These are phyloP conservation scores for Xylaria sp. DNA, from an alignment of 2,329 filamentous ascomycete species.

Conservation along the genomic window DNA sequence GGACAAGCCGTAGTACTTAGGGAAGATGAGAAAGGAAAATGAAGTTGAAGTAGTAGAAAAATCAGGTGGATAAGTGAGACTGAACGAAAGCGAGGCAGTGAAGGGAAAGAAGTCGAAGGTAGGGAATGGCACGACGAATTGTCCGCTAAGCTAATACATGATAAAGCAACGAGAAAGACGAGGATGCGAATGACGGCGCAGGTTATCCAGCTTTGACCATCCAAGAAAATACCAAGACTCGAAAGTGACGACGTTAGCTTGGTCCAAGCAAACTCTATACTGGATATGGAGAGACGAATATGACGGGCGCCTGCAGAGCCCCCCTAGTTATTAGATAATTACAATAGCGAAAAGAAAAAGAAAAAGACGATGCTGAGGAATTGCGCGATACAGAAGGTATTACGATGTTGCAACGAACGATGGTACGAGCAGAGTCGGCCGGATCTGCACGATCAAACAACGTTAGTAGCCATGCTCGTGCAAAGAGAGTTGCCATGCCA, in stretches of 20 bases:
- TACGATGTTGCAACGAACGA: slow-evolving; percentile 4
- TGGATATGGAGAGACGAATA: not conserved
- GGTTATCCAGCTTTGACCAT: not conserved
- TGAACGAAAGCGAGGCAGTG: not conserved
- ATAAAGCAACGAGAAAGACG: not conserved
- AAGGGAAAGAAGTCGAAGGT: not conserved
- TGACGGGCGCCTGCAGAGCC: not conserved
- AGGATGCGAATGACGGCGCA: not conserved
- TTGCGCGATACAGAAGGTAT: not conserved
- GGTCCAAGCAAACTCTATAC: not conserved
- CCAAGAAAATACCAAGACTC: slow-evolving; percentile 22
- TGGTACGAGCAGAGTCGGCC: not conserved
- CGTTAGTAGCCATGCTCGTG: not conserved
- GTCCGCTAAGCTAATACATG: not conserved
- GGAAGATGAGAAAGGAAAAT: not conserved
- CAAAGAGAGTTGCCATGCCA: not conserved
- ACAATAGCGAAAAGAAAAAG: not conserved
- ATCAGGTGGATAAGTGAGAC: not conserved
- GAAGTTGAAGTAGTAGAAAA: no score
- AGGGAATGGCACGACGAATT: not conserved
- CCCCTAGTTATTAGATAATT: no score
- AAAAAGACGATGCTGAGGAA: no score
- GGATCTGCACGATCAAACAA: slow-evolving; percentile 16
- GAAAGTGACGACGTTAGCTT: not conserved
- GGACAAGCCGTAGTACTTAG: not conserved